Evolutionary conservation across 192 early-diverging fungal genomes (phyloP), one percentile per base, ranked within the genome.

Genomic region (Coemansia sp.): DNA sequence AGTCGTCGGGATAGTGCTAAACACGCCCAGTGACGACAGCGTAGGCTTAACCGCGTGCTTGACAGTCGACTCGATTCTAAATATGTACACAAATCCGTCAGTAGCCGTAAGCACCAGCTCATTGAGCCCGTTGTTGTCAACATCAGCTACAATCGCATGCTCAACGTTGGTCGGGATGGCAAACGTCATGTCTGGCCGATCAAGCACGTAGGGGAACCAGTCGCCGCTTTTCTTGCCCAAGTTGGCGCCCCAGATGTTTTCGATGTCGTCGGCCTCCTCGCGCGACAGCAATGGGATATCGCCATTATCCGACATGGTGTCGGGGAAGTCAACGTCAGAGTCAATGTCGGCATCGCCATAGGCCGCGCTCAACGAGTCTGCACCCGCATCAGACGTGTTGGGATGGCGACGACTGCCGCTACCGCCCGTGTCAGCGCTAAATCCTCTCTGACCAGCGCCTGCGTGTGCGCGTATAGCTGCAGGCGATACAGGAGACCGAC

Each of bases 41-140:
- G 76, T 72, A 29, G 80, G 76, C 48, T 73, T 77, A 10, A 83
- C 61, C 50, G 59, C 53, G n/a, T 73, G 72, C 73, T 83, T 83
- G 31, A 68, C 70, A 1, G 75, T 48, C 39, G 76, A 63, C 36
- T 74, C 74, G 34, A 84, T 64, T 32, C 82, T 57, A 59, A 82
- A 85, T 66, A 82, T 79, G 68, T 85, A 82, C 64, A 85, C 74
- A 64, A 79, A 80, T 7, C 80, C 80, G 46, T 82, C 84, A n/a
- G 84, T 79, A 6, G 79, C 77, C 3, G 84, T 81, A 31, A 85
- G 63, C 31, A 85, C 72, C n/a, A 85, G 77, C 69, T 85, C 84
- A 62, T 85, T 85, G 34, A 73, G 50, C 5, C 84, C 84, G 63
- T 82, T 70, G 67, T 73, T 75, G 63, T 85, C 77, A 10, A 82